phyloP scores from a whole-genome alignment of 129 eudicot species.

The Gnaphalium uliginosum region DNA sequence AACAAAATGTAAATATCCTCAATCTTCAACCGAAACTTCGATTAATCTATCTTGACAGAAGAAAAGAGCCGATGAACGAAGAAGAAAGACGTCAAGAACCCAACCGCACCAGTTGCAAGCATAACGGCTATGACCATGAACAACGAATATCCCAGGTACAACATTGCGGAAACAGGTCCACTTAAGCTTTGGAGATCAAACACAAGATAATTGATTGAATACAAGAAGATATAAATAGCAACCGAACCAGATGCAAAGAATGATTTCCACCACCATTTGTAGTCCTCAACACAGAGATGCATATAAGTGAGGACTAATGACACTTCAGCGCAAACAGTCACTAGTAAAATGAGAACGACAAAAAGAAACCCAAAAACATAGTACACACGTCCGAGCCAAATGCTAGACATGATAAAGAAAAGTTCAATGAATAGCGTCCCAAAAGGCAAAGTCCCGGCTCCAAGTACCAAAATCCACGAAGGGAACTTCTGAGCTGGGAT shows the following conservation, averaged over 20 bases:
- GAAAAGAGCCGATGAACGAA: conserved; percentile 39
- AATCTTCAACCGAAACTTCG: not conserved
- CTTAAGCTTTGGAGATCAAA: conserved; percentile 41
- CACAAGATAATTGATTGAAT: conserved; percentile 34
- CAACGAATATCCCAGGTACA: conserved; percentile 35
- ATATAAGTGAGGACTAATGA: conserved; percentile 33
- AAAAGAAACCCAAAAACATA: conserved; percentile 39
- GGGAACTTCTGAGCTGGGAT: conserved; percentile 43
- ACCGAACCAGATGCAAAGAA: conserved; percentile 39
- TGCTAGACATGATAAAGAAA: conserved; percentile 39
- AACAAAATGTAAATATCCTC: not conserved
- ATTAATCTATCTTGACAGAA: conserved; percentile 40
- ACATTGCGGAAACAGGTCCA: conserved; percentile 39
- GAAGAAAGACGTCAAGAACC: conserved; percentile 39
- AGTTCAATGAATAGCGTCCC: conserved; percentile 43
- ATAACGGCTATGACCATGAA: conserved; percentile 37
- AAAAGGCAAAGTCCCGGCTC: conserved; percentile 40
- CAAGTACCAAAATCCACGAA: conserved; percentile 36
- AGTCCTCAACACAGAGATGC: conserved; percentile 43
- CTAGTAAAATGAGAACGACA: conserved; percentile 28
- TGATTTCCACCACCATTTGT: conserved; percentile 44
- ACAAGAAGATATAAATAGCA: conserved; percentile 34
- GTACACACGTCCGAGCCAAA: conserved; percentile 40
- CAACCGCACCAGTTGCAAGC: conserved; percentile 38
- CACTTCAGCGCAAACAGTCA: conserved; percentile 39